These are phyloP conservation scores for Thelephora ganbajun DNA, from an alignment of 768 basidiomycete genomes.

Conservation along the genomic window DNA sequence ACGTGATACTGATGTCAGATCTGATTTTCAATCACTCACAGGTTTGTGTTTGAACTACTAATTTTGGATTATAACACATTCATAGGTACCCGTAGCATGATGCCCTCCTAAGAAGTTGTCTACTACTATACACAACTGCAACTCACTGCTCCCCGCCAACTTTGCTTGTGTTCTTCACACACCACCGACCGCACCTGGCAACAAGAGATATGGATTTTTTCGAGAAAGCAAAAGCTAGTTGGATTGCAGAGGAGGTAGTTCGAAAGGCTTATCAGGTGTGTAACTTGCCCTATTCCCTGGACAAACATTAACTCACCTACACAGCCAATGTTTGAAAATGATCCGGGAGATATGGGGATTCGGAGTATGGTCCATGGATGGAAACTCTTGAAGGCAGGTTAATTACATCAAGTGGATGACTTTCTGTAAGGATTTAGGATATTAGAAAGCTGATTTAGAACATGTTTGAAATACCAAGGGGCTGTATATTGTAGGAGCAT, in stretches of 20 bases:
- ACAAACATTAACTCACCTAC: neutral
- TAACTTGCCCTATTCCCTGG: constrained; percentile 3
- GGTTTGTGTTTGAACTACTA: constrained; percentile 22
- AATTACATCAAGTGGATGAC: no score
- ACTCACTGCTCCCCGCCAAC: constrained; percentile 13
- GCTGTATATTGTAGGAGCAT: no score
- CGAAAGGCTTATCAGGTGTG: constrained; percentile 49
- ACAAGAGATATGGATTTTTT: constrained; percentile 80
- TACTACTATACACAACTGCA: constrained; percentile 19
- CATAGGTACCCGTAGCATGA: constrained; percentile 41
- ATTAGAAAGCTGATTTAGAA: no score
- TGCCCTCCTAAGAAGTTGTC: constrained; percentile 66
- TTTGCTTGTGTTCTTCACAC: constrained; percentile 78
- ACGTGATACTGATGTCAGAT: constrained; percentile 82
- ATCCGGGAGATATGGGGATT: constrained; percentile 64
- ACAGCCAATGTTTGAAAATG: constrained; percentile 85
- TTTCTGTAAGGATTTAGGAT: no score
- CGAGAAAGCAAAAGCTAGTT: constrained; percentile 46
- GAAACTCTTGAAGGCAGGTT: constrained; percentile 23
- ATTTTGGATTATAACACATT: neutral
- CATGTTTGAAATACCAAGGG: no score
- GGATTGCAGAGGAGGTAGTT: constrained; percentile 61
- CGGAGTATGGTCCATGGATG: constrained; percentile 81
- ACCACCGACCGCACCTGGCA: constrained; percentile 77
- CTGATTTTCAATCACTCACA: constrained; percentile 93